phyloP scores from a whole-genome alignment of 75 land plant species.

The Chamaecyparis obtusa region DNA sequence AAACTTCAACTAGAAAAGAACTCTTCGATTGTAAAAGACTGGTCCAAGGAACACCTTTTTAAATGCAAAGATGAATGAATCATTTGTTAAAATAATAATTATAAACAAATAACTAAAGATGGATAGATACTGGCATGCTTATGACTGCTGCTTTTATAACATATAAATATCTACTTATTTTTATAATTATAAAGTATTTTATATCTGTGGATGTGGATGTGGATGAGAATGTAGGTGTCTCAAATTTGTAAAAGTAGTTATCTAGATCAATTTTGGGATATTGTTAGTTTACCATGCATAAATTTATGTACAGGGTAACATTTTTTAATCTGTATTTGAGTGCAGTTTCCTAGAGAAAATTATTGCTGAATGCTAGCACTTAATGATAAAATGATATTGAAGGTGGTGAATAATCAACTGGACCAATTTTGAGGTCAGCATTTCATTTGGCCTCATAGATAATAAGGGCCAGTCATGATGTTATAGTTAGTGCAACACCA shows the following conservation, averaged over 20 bases:
- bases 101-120: background rate
- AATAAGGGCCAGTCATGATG: background rate
- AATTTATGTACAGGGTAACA: background rate
- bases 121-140: background rate
- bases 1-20: background rate
- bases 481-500: background rate
- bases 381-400: background rate
- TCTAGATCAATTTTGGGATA: background rate
- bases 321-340: background rate
- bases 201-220: background rate
- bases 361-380: background rate
- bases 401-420: background rate
- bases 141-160: background rate
- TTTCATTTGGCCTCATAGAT: background rate
- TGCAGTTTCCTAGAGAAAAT: background rate
- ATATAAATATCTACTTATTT: background rate
- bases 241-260: background rate
- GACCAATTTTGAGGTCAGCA: background rate
- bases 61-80: background rate
- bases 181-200: background rate
- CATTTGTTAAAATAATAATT: background rate
- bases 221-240: background rate
- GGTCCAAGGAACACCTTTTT: background rate
- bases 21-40: background rate
- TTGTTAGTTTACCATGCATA: background rate